Percentiles rank a stretch among this genome's conserved stretches.
phyloP scores from a whole-genome alignment of 148 eudicot species.

The Rhododendron molle region DNA sequence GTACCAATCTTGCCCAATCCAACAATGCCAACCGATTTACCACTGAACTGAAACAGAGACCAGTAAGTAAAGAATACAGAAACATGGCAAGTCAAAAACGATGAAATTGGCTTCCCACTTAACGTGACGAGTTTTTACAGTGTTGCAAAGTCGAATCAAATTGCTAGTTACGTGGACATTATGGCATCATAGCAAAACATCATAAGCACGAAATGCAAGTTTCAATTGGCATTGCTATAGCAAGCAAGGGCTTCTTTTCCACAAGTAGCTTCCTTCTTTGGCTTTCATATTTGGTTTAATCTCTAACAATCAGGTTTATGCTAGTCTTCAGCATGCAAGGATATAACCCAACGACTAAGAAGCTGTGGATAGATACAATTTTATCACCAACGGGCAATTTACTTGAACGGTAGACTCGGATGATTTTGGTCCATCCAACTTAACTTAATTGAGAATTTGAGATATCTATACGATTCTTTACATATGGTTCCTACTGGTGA shows the following conservation, averaged over 20 bases:
- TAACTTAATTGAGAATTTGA: no score
- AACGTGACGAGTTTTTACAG: background rate
- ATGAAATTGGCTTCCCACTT: background rate
- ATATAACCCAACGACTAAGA: background rate
- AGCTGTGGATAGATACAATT: background rate
- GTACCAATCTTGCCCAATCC: slow-evolving; percentile 80
- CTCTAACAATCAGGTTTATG: background rate
- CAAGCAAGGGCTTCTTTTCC: background rate
- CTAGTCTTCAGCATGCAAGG: background rate
- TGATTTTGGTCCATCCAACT: background rate
- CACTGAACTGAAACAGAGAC: slow-evolving; percentile 53
- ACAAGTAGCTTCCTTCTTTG: background rate
- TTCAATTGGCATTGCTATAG: background rate
- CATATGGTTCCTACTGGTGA: no score
- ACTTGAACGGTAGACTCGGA: background rate
- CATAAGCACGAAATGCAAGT: background rate
- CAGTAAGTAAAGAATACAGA: background rate
- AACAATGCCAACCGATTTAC: slow-evolving; percentile 68
- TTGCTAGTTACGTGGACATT: no score
- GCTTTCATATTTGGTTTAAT: background rate
- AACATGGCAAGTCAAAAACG: background rate
- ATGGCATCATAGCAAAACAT: background rate
- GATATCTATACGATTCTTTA: no score
- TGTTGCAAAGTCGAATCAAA: no score
- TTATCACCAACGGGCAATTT: background rate